Percentiles rank a stretch among this genome's conserved stretches.
Conservation (phyloP, 208 protist genomes). For the Trypanosoma grayi region DNA sequence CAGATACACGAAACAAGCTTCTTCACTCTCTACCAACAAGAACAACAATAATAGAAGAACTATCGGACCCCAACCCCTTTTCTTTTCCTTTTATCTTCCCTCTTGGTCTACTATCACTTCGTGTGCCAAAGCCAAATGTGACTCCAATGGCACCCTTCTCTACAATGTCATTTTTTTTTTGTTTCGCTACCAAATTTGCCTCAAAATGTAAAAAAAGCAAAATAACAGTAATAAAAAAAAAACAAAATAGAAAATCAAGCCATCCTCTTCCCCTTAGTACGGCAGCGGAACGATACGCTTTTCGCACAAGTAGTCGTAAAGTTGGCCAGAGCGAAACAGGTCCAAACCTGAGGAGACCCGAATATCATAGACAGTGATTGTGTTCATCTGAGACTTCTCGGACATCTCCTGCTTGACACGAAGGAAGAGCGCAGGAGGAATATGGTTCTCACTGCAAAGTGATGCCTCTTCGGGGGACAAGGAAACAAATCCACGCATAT, state of each 20-base stretch:
- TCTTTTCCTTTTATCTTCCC: no score
- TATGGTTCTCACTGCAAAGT: constrained; percentile 86
- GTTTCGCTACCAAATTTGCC: no score
- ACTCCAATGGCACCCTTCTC: no score
- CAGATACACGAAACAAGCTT: no score
- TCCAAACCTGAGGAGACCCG: constrained; percentile 79
- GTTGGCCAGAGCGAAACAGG: constrained; percentile 60
- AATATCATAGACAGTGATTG: constrained; percentile 84
- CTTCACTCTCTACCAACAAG: no score
- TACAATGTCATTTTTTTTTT: no score
- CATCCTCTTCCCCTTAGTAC: constrained; percentile 6
- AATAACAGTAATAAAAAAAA: background rate
- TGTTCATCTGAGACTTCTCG: constrained; percentile 61
- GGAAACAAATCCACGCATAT: constrained; percentile 78
- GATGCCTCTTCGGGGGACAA: constrained; percentile 69
- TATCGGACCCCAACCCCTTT: no score
- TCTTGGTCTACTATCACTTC: no score
- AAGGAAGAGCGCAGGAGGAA: constrained; percentile 83
- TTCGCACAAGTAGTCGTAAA: constrained; percentile 79
- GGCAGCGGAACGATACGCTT: constrained; percentile 44
- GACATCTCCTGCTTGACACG: constrained; percentile 83
- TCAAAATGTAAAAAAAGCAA: no score
- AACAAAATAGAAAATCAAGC: constrained; percentile 1
- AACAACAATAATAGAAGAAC: no score
- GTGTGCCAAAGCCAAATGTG: no score